A percentile compares a stretch with the other conserved stretches of the same genome.
These are phyloP conservation scores for Botrytis squamosa DNA, from an alignment of 2,329 filamentous ascomycete genomes.

Conservation along the genomic window DNA sequence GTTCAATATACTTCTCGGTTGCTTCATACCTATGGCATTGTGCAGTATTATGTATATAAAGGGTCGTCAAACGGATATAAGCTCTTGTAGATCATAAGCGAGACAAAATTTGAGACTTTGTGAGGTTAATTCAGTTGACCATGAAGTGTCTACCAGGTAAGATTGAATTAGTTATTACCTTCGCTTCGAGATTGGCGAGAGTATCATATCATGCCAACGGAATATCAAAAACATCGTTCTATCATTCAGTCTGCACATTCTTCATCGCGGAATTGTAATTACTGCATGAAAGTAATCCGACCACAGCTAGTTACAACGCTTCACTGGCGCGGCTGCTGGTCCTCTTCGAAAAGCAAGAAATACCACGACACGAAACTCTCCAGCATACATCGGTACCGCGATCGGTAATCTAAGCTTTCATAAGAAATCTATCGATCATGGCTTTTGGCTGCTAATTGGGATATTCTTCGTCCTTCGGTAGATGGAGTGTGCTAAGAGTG, in stretches of 20 bases:
- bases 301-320: not conserved
- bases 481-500: too few relatives aligned
- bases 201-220: too few relatives aligned
- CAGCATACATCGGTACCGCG: not conserved
- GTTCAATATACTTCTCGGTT: too few relatives aligned
- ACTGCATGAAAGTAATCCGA: not conserved
- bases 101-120: too few relatives aligned
- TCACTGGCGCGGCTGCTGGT: not conserved
- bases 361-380: not conserved
- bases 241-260: not conserved
- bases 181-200: too few relatives aligned
- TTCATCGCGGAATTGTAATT: not conserved
- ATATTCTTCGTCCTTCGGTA: not conserved
- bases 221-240: not conserved
- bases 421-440: not conserved
- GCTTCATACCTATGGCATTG: too few relatives aligned
- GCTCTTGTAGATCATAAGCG: too few relatives aligned
- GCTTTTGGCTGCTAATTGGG: not conserved
- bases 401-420: not conserved
- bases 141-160: too few relatives aligned
- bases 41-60: too few relatives aligned
- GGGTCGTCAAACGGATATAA: too few relatives aligned
- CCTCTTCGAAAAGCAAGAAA: not conserved
- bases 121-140: too few relatives aligned
- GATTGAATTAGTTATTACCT: too few relatives aligned